Percentiles rank a stretch among this genome's conserved stretches.
phyloP scores from a whole-genome alignment of 257 asterid species.

The Ehretia macrophylla region DNA sequence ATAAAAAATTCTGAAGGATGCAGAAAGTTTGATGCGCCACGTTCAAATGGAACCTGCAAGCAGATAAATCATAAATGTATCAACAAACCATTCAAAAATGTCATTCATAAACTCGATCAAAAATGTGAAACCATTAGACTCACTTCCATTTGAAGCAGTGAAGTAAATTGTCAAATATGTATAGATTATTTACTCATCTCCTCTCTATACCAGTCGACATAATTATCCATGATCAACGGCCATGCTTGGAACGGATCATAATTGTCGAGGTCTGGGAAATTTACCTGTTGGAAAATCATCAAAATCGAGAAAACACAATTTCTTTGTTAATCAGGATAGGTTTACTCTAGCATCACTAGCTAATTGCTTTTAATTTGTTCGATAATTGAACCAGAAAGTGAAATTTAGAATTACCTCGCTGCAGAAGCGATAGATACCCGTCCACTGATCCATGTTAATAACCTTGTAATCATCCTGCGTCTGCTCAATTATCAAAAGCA shows the following conservation, averaged over 20 bases:
- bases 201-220: conserved; percentile 64
- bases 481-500: too few relatives aligned
- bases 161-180: background rate
- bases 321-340: too few relatives aligned
- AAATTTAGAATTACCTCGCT: too few relatives aligned
- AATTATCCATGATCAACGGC: conserved; percentile 77
- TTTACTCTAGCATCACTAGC: too few relatives aligned
- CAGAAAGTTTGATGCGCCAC: too few relatives aligned
- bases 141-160: background rate
- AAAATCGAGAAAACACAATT: background rate
- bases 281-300: conserved; percentile 42
- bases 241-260: conserved; percentile 69
- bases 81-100: background rate
- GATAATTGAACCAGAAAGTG: too few relatives aligned
- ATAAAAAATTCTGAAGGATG: too few relatives aligned
- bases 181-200: conserved; percentile 18
- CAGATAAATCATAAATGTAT: conserved; percentile 5
- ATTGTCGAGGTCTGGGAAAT: conserved; percentile 68
- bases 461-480: too few relatives aligned
- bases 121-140: too few relatives aligned
- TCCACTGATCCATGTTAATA: too few relatives aligned
- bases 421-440: too few relatives aligned
- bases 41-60: background rate
- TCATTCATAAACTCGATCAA: background rate
- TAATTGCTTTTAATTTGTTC: too few relatives aligned